Evolutionary conservation across 2,329 filamentous ascomycete genomes (phyloP), one percentile per base, ranked within the genome.

Genomic region (Aureobasidium mangrovei): DNA sequence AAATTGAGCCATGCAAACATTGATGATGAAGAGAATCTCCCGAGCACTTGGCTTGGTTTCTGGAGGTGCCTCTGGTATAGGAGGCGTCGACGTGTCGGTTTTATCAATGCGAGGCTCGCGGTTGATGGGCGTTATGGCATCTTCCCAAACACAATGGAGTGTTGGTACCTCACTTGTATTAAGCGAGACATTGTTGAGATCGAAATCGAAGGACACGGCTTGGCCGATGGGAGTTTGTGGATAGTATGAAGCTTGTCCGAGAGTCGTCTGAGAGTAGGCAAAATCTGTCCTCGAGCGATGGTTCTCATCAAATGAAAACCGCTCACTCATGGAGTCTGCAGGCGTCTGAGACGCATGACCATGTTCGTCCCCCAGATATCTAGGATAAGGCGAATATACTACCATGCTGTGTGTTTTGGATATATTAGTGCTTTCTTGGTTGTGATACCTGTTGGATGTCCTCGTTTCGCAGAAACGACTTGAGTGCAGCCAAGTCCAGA

Each of bases 1-100:
- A 27, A 59, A 57, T 28, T 59, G 57, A 42, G 57, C 57, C 41
- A 55, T 41, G 24, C 55, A 59, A n/a, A 59, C 41, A 18, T 39
- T 52, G 33, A 45, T 18, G 41, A 59, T 53, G 56, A 59, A 59
- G 29, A 55, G 12, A 8, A 54, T 32, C 18, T 54, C 53, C n/a
- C 49, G 39, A 36, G 32, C 33, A 41, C 29, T 44, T 3, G 38
- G 10, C 26, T 31, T 53, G 40, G 24, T 10, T 24, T 44, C 38
- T 24, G n/a, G 9, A n/a, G 39, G 40, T 6, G 49, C 32, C 8
- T 36, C 39, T 1, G 24, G 49, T 7, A n/a, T 5, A 4, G 31
- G 40, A 7, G 10, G 24, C 6, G 32, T 9, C 29, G 32, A 24
- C 7, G 12, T 31, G 5, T 44, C 40, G 7, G 7, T 26, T 28